Percentiles rank a stretch among this genome's conserved stretches.
Evolutionary conservation across 768 basidiomycete species (phyloP).

Genomic region (Auricularia sp.): DNA sequence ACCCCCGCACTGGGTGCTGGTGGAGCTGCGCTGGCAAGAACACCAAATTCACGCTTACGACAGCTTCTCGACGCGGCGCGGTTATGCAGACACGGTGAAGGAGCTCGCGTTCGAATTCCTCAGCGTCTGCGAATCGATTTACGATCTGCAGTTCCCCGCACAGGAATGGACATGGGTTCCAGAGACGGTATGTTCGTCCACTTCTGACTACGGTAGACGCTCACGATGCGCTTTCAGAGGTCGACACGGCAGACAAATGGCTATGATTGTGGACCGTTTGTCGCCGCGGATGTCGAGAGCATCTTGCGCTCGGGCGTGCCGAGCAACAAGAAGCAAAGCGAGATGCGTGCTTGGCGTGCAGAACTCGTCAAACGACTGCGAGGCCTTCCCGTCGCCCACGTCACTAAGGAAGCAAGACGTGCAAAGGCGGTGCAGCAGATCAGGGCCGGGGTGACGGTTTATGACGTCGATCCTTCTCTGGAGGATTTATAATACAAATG

Average conservation of each 20-base stretch:
- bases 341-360: background rate
- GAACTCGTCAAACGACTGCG: too few species aligned
- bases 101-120: background rate
- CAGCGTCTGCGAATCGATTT: background rate
- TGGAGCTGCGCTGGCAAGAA: background rate
- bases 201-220: background rate
- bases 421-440: too few species aligned
- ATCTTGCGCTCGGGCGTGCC: background rate
- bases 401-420: too few species aligned
- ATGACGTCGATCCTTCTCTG: too few species aligned
- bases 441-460: too few species aligned
- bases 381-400: too few species aligned
- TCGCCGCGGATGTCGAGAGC: background rate
- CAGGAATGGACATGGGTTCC: background rate
- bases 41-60: background rate
- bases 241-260: background rate
- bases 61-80: background rate
- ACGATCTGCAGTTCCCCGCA: background rate
- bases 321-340: background rate
- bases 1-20: background rate
- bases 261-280: background rate
- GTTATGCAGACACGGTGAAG: background rate
- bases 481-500: too few species aligned
- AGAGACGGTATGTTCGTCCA: background rate
- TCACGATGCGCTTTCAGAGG: background rate